Conservation (phyloP, 495 filamentous ascomycete genomes). For the Halenospora varia region DNA sequence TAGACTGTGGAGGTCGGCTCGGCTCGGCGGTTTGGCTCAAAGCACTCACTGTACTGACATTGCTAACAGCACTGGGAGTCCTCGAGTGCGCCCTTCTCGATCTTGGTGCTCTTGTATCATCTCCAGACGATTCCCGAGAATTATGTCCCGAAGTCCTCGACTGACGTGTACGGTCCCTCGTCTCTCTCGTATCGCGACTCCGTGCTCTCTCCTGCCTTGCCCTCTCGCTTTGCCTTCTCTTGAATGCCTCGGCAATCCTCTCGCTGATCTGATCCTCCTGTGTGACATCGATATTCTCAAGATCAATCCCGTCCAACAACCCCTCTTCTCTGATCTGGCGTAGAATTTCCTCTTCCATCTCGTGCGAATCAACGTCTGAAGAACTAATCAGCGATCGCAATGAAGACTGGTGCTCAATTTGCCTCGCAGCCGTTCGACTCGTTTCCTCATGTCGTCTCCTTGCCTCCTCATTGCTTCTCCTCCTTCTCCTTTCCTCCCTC, state of each 20-base stretch:
- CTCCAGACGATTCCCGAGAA: slow-evolving; percentile 17
- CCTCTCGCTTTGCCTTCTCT: slow-evolving; percentile 60
- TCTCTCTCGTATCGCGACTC: slow-evolving; percentile 41
- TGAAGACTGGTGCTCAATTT: slow-evolving; percentile 81
- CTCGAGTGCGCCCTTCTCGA: slow-evolving; percentile 34
- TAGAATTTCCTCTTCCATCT: slow-evolving; percentile 84
- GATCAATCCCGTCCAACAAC: slow-evolving; percentile 76
- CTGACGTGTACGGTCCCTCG: slow-evolving; percentile 20
- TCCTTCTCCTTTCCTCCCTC: slow-evolving; percentile 31
- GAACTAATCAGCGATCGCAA: slow-evolving; percentile 76
- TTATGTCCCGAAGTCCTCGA: slow-evolving; percentile 5
- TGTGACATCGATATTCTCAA: slow-evolving; percentile 69
- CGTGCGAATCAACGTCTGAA: slow-evolving; percentile 65
- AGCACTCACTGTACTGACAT: slow-evolving; percentile 9
- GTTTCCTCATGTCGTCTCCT: slow-evolving; percentile 33
- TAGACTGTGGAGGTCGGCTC: slow-evolving; percentile 42
- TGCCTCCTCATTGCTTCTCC: slow-evolving; percentile 18
- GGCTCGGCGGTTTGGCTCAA: neutral
- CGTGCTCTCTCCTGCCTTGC: slow-evolving; percentile 28
- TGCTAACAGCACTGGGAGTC: slow-evolving; percentile 24
- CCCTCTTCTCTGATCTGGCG: slow-evolving; percentile 87
- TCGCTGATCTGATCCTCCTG: slow-evolving; percentile 86
- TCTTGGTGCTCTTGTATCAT: slow-evolving; percentile 13
- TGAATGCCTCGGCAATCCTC: slow-evolving; percentile 82
- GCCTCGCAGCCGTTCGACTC: slow-evolving; percentile 36